A percentile compares a stretch with the other conserved stretches of the same genome.
These are phyloP conservation scores for Amphirosellinia nigrospora DNA, from an alignment of 495 filamentous ascomycete species.

Conservation along the genomic window DNA sequence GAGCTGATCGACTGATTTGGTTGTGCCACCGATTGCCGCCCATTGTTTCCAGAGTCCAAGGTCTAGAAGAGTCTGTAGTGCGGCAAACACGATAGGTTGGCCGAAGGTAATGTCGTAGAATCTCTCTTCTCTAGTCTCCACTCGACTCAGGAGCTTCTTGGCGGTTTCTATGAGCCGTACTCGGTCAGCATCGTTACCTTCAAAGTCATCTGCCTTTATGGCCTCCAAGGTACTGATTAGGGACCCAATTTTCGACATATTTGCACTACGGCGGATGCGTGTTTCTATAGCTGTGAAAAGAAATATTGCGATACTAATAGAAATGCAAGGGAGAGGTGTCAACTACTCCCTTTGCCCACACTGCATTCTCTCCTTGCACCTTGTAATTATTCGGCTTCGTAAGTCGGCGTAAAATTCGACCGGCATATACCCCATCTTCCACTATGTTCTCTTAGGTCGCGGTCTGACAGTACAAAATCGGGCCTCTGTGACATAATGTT, in stretches of 20 bases:
- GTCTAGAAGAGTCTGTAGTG: conserved; percentile 29
- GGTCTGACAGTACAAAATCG: not conserved
- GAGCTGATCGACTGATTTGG: conserved; percentile 33
- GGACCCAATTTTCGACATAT: not conserved
- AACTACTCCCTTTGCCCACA: not conserved
- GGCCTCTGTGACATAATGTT: not conserved
- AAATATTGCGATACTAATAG: not conserved
- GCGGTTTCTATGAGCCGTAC: conserved; percentile 27
- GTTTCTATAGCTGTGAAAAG: not conserved
- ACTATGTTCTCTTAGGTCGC: not conserved
- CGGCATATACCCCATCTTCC: not conserved
- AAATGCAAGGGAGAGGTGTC: not conserved
- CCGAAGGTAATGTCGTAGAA: conserved; percentile 25
- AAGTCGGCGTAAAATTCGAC: too few relatives aligned
- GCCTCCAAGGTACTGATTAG: conserved; percentile 28
- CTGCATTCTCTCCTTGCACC: not conserved
- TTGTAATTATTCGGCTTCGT: not conserved
- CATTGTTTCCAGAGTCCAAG: conserved; percentile 33
- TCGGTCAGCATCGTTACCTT: conserved; percentile 27
- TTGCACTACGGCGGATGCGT: not conserved
- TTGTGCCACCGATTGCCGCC: conserved; percentile 28
- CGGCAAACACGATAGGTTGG: conserved; percentile 29
- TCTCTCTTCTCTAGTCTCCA: conserved; percentile 32
- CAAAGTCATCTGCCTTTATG: conserved; percentile 27
- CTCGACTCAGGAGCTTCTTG: conserved; percentile 29